Base-by-base conservation (phyloP, 495 filamentous ascomycete genomes). In the Penicillium robsamsonii region DNA sequence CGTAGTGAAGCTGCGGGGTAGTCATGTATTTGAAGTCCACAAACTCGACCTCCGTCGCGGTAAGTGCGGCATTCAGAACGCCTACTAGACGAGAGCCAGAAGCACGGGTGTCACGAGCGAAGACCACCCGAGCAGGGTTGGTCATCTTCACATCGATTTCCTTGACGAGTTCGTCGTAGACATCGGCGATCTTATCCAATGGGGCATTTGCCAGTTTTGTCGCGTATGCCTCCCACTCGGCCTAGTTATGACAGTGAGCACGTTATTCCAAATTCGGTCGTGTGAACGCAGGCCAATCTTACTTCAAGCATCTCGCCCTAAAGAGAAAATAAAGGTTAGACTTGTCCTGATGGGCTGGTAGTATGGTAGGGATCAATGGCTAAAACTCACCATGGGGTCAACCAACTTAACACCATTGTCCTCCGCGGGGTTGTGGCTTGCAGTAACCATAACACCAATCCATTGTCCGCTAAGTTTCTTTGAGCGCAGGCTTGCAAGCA, bases 341-440 rank as follows among this genome's bases (percentile, higher is more conserved):
- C 12, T 24, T 20, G 15, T 51, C 24, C 13, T 24, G 6, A 37
- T 50, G 12, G 15, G 7, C 9, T 2, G 3, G 9, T 40, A 7
- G 4, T 37, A n/a, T 5, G 15, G 20, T 4, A 13, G 29, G 27
- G n/a, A n/a, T 43, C 46, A 48, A 41, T 41, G 50, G 50, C 8
- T 42, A 42, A 43, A 59, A 68, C 81, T 63, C 62, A 86, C 87
- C 87, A 96, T 89, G 12, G 94, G 94, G 73, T 99, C 94, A 60
- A 99, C 89, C 59, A 99, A 81, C 82, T 99, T 99, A 62, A 99
- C 90, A 50, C 94, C 94, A 76, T 99, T 99, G 74, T 99, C 94
- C 64, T 87, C 86, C 4, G 95, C 90, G 37, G 91, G 91, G 75
- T 99, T 99, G 82, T 99, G 94, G 62, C 91, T 96, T 33, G 94